Base-by-base conservation (phyloP, 2,329 filamentous ascomycete genomes). In the Hymenoscyphus occultus region DNA sequence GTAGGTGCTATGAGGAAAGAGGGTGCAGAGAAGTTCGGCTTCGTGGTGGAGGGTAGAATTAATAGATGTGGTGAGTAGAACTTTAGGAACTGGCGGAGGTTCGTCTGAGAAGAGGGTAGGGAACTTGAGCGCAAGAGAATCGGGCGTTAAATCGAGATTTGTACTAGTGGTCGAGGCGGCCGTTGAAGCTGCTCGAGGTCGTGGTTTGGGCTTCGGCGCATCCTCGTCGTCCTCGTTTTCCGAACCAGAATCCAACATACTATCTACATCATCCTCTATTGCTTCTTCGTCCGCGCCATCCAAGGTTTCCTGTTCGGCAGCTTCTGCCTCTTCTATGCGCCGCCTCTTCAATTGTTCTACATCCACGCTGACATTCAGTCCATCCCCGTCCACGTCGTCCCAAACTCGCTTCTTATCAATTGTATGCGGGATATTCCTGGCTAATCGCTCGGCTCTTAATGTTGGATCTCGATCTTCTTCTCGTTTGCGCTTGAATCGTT, bases 31-130 rank as follows among this genome's bases (percentile, higher is more conserved):
- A 51, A 93, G 83, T 65, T 90, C 79, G 59, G 92, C 93, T 81
- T 96, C 87, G 67, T 89, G 78, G 81, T 99, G 94, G 13, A 98
- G 86, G 1, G 90, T 94, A 13, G 91, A 92, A 80, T 97, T 93
- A 73, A 97, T 83, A 13, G 88, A 91, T 7, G 95, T 98, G 0
- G 95, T 99, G 74, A 99, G 85, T 48, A 99, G 87, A 69, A 98
- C 88, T 78, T 97, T 96, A 61, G 95, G 93, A 65, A 79, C 78
- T 64, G 81, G 84, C 59, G 82, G 85, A 40, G 82, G 85, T 71
- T 83, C 77, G 60, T 87, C 85, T 66, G 80, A 81, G 74, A 89
- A 89, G 42, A 89, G 82, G 1, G 82, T 81, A 35, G 86, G 85
- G 72, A 89, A 89, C 73, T 88, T 87, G 69, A 82, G 78, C 14